Evolutionary conservation across 805 yeast genomes (phyloP).

Genomic region (Metschnikowia anglica): DNA sequence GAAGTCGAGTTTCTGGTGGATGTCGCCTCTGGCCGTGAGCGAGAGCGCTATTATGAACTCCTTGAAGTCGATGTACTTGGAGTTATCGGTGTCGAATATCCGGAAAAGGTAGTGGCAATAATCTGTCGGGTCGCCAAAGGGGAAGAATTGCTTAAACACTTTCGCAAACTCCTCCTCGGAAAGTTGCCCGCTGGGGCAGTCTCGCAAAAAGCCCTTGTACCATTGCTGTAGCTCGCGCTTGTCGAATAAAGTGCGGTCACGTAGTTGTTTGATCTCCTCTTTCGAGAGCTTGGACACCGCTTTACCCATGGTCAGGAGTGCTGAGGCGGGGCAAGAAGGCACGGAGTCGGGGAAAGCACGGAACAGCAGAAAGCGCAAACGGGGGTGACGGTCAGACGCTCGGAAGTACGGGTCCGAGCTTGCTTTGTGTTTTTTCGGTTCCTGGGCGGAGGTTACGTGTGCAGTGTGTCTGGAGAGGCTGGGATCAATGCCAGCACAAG

Average conservation of each 20-base stretch:
- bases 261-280: slow-evolving; percentile 81
- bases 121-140: slow-evolving; percentile 95
- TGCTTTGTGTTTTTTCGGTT: no score
- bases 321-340: neutral
- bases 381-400: no score
- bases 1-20: slow-evolving; percentile 86
- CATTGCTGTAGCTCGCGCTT: slow-evolving; percentile 95
- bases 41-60: slow-evolving; percentile 89
- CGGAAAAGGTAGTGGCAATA: slow-evolving; percentile 86
- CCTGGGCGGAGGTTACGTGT: no score
- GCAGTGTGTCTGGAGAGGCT: no score
- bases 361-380: no score
- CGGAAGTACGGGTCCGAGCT: no score
- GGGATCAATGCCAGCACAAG: no score
- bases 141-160: slow-evolving; percentile 94
- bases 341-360: neutral
- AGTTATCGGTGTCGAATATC: slow-evolving; percentile 80
- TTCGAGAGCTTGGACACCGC: slow-evolving; percentile 89
- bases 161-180: slow-evolving; percentile 84
- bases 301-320: slow-evolving; percentile 70
- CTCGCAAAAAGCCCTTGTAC: slow-evolving; percentile 94
- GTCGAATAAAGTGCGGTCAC: slow-evolving; percentile 86
- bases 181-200: slow-evolving; percentile 88
- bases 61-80: slow-evolving; percentile 83
- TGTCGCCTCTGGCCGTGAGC: slow-evolving; percentile 79